Conservation (phyloP, 2,329 filamentous ascomycete genomes). For the Delphinella strobiligena region DNA sequence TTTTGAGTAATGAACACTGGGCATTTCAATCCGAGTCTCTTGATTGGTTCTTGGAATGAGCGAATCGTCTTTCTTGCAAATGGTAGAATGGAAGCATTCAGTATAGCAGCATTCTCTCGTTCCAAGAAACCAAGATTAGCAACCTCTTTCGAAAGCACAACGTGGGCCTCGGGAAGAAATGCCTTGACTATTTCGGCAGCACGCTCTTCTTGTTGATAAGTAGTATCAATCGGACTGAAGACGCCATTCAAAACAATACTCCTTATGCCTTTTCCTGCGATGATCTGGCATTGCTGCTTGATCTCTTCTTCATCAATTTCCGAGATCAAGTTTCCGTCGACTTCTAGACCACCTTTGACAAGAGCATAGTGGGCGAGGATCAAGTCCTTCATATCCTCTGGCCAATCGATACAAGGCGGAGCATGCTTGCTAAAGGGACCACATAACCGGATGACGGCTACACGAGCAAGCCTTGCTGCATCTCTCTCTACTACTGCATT, state of each 20-base stretch:
- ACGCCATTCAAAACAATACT: constrained; percentile 6
- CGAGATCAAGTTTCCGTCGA: constrained; percentile 7
- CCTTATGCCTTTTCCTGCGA: constrained; percentile 4
- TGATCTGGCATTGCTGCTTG: constrained; percentile 1
- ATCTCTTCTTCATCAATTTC: constrained; percentile 5
- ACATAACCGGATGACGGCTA: constrained; percentile 10
- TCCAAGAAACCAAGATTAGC: constrained; percentile 5
- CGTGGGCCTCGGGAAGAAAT: constrained; percentile 1
- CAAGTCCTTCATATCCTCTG: constrained; percentile 30
- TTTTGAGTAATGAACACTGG: constrained; percentile 5
- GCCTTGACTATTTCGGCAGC: constrained; percentile 2
- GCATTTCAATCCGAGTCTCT: constrained; percentile 3
- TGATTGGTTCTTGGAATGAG: constrained; percentile 5
- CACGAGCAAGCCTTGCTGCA: constrained; percentile 4
- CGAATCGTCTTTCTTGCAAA: constrained; percentile 5
- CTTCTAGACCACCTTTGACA: constrained; percentile 13
- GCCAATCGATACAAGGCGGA: constrained; percentile 40
- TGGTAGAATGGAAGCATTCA: constrained; percentile 4
- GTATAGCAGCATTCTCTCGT: constrained; percentile 4
- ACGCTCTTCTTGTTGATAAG: constrained; percentile 6
- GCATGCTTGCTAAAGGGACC: constrained; percentile 36
- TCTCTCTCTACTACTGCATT: constrained; percentile 5
- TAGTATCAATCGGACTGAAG: constrained; percentile 7
- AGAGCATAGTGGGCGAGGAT: constrained; percentile 33
- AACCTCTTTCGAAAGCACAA: constrained; percentile 5